phyloP scores from a whole-genome alignment of 1,139 yeast genomes.

The Suhomyces bolitotheri region DNA sequence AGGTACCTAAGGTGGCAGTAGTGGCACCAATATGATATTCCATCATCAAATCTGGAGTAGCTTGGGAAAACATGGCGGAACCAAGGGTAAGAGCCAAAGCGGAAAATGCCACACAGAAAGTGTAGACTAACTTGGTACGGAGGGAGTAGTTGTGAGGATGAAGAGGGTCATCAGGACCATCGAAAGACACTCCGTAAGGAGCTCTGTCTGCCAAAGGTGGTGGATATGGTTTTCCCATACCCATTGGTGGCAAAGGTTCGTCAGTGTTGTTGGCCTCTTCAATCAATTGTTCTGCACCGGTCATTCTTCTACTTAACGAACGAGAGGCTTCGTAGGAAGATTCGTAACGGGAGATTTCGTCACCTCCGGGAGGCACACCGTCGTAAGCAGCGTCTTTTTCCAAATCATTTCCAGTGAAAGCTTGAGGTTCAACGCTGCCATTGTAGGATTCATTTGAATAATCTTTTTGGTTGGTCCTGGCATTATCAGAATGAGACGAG shows the following conservation, averaged over 20 bases:
- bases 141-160: slow-evolving; percentile 65
- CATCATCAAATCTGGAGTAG: slow-evolving; percentile 39
- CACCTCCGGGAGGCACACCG: slow-evolving; percentile 19
- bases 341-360: slow-evolving; percentile 31
- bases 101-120: slow-evolving; percentile 21
- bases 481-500: slow-evolving; percentile 9
- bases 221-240: slow-evolving; percentile 56
- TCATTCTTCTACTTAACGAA: slow-evolving; percentile 27
- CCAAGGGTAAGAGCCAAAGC: slow-evolving; percentile 55
- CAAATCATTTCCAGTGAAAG: slow-evolving; percentile 17
- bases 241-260: slow-evolving; percentile 50
- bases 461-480: slow-evolving; percentile 7
- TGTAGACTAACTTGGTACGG: slow-evolving; percentile 32
- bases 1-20: slow-evolving; percentile 63
- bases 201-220: slow-evolving; percentile 51
- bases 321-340: slow-evolving; percentile 28
- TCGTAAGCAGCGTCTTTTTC: slow-evolving; percentile 11
- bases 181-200: slow-evolving; percentile 55
- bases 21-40: slow-evolving; percentile 53
- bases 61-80: slow-evolving; percentile 64
- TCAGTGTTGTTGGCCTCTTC: slow-evolving; percentile 28
- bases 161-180: slow-evolving; percentile 60
- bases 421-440: slow-evolving; percentile 16
- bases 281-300: slow-evolving; percentile 29
- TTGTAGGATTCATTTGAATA: slow-evolving; percentile 15